These are phyloP conservation scores for Gyromitra esculenta DNA, from an alignment of 2,329 filamentous ascomycete genomes.

Conservation along the genomic window DNA sequence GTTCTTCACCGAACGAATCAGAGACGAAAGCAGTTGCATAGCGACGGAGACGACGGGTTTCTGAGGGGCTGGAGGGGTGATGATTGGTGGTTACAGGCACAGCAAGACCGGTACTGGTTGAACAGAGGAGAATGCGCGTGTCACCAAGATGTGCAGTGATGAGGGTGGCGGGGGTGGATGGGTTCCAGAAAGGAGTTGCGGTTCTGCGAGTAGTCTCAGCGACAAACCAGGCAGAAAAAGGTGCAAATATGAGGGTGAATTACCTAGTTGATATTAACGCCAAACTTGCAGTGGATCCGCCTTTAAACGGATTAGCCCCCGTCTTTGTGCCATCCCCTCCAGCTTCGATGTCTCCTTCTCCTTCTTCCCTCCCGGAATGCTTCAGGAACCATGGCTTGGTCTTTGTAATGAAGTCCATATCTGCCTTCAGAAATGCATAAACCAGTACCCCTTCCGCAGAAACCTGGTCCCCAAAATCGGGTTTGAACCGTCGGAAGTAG, in stretches of 20 bases:
- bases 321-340: conserved; percentile 1
- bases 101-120: conserved; percentile 81
- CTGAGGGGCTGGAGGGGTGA: conserved; percentile 85
- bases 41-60: conserved; percentile 82
- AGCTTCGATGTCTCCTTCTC: background rate
- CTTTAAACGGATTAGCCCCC: conserved; percentile 75
- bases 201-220: conserved; percentile 36
- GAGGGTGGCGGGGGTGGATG: conserved; percentile 81
- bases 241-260: background rate
- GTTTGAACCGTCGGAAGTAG: conserved; percentile 91
- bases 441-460: conserved; percentile 78
- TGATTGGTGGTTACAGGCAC: conserved; percentile 88
- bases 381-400: conserved; percentile 69
- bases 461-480: conserved; percentile 69
- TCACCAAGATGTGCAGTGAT: conserved; percentile 92
- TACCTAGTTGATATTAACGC: conserved; percentile 86
- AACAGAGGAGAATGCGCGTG: conserved; percentile 87
- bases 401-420: conserved; percentile 91
- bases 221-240: background rate
- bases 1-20: conserved; percentile 96
- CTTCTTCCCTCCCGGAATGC: background rate
- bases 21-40: conserved; percentile 89
- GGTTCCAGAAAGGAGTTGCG: conserved; percentile 85
- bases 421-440: conserved; percentile 92
- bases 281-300: conserved; percentile 90